Percentiles rank a stretch among this genome's conserved stretches.
Evolutionary conservation across 495 filamentous ascomycete species (phyloP).

Genomic region (Hyphodiscus hymeniophilus): DNA sequence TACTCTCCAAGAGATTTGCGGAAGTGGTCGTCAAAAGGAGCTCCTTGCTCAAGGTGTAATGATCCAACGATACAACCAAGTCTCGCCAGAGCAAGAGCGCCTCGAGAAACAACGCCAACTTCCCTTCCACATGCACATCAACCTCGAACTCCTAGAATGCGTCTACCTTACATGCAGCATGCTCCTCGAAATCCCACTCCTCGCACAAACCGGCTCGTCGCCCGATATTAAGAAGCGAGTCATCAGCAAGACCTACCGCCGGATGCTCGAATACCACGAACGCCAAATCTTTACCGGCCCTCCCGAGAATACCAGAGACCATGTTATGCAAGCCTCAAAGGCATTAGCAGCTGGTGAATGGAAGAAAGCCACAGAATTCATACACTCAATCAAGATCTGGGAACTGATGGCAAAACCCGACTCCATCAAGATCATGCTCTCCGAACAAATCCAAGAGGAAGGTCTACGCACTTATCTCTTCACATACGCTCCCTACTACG

Average conservation of each 20-base stretch:
- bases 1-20: conserved; percentile 94
- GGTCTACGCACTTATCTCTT: conserved; percentile 97
- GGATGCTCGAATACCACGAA: conserved; percentile 99
- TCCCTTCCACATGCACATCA: conserved; percentile 99
- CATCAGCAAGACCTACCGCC: conserved; percentile 99
- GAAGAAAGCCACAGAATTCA: conserved; percentile 89
- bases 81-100: conserved; percentile 94
- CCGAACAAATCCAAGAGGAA: conserved; percentile 96
- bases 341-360: conserved; percentile 93
- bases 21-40: conserved; percentile 94
- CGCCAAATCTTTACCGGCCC: conserved; percentile 98
- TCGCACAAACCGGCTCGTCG: conserved; percentile 91
- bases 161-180: conserved; percentile 98
- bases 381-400: conserved; percentile 99
- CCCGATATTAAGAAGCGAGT: conserved; percentile 95
- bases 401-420: conserved; percentile 85
- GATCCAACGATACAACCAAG: conserved; percentile 90
- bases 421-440: conserved; percentile 92
- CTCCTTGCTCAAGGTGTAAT: conserved; percentile 95
- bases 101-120: conserved; percentile 93
- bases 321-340: conserved; percentile 98
- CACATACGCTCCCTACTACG: conserved; percentile 99
- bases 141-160: conserved; percentile 94
- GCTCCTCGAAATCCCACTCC: conserved; percentile 94
- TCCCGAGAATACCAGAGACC: conserved; percentile 96